These are phyloP conservation scores for Trichoderma asperellum DNA, from an alignment of 2,329 filamentous ascomycete species.

Conservation along the genomic window DNA sequence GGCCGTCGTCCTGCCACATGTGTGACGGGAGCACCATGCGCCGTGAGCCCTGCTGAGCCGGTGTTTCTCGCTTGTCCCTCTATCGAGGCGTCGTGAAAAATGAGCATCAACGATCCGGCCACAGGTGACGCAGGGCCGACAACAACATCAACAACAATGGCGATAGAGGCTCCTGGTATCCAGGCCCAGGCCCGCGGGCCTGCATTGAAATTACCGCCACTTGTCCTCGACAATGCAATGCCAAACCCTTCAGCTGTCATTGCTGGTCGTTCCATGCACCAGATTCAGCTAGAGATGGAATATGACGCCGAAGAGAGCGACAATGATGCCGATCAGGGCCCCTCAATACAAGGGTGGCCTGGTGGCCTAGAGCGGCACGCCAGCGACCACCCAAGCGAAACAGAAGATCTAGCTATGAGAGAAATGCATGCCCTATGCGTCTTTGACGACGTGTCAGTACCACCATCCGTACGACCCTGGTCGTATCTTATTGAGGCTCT, in stretches of 20 bases:
- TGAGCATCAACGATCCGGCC: slow-evolving; percentile 22
- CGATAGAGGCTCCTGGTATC: slow-evolving; percentile 18
- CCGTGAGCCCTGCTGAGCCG: slow-evolving; percentile 27
- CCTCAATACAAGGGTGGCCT: slow-evolving; percentile 29
- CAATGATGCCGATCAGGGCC: slow-evolving; percentile 29
- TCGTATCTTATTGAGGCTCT: slow-evolving; percentile 29
- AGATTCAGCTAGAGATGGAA: slow-evolving; percentile 35
- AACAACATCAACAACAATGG: slow-evolving; percentile 22
- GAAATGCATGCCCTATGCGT: slow-evolving; percentile 35
- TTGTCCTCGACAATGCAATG: slow-evolving; percentile 29
- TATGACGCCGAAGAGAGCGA: slow-evolving; percentile 34
- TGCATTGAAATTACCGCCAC: slow-evolving; percentile 30
- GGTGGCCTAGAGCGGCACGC: slow-evolving; percentile 25
- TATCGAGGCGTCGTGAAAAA: slow-evolving; percentile 24
- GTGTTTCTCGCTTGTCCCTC: slow-evolving; percentile 22
- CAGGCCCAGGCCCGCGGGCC: slow-evolving; percentile 15
- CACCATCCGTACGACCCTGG: slow-evolving; percentile 26
- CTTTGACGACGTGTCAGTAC: slow-evolving; percentile 31
- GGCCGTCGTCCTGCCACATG: slow-evolving; percentile 26
- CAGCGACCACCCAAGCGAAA: slow-evolving; percentile 23
- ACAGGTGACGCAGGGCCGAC: slow-evolving; percentile 19
- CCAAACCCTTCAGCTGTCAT: slow-evolving; percentile 27
- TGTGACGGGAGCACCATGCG: slow-evolving; percentile 29
- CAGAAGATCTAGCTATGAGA: slow-evolving; percentile 27
- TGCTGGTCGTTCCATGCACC: slow-evolving; percentile 32